Percentiles rank a stretch among this genome's conserved stretches.
Evolutionary conservation across 805 yeast species (phyloP).

Genomic region (Kregervanrija delftensis): DNA sequence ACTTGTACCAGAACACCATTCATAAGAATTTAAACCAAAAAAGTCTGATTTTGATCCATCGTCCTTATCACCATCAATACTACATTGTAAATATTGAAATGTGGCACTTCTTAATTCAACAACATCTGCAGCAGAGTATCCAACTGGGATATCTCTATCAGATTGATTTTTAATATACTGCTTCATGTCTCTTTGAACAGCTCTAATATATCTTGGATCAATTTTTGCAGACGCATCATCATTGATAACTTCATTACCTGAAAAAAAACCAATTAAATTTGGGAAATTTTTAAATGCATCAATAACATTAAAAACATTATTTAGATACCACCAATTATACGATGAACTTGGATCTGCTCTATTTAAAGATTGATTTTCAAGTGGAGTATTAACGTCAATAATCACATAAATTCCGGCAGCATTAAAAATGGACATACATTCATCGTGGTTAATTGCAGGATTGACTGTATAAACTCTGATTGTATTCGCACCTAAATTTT

Average conservation of each 20-base stretch:
- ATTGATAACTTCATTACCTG: constrained; percentile 90
- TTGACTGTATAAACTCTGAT: constrained; percentile 76
- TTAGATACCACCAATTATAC: constrained; percentile 63
- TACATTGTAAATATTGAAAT: constrained; percentile 79
- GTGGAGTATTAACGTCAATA: constrained; percentile 78
- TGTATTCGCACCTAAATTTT: constrained; percentile 74
- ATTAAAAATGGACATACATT: constrained; percentile 84
- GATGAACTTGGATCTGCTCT: constrained; percentile 66
- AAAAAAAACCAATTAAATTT: constrained; percentile 79
- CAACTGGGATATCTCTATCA: constrained; percentile 82
- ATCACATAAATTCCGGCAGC: constrained; percentile 88
- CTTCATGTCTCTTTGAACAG: constrained; percentile 89
- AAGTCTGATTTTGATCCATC: constrained; percentile 74
- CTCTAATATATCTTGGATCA: constrained; percentile 78
- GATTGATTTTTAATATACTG: constrained; percentile 54
- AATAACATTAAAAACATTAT: constrained; percentile 76
- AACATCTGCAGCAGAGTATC: constrained; percentile 91
- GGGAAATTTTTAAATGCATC: constrained; percentile 81
- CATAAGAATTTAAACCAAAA: constrained; percentile 90
- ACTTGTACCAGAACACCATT: constrained; percentile 84
- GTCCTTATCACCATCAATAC: constrained; percentile 47
- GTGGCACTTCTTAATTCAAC: constrained; percentile 62
- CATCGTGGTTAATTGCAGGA: constrained; percentile 82
- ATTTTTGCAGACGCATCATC: constrained; percentile 55
- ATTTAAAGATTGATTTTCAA: constrained; percentile 56